Conservation (phyloP, 2,329 filamentous ascomycete genomes). For the Hypoxylon sp. region DNA sequence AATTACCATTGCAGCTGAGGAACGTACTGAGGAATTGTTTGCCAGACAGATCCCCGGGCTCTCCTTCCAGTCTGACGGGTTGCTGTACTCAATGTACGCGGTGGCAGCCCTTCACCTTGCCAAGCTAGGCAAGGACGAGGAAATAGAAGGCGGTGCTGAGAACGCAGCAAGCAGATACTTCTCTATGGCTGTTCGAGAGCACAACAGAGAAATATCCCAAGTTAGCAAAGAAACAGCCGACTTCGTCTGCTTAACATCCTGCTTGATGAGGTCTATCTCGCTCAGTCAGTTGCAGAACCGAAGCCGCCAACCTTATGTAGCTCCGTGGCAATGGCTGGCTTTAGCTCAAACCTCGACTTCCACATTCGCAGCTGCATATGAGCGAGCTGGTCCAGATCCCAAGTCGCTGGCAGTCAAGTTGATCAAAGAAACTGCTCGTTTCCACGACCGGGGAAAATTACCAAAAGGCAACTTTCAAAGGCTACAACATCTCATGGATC, state of each 20-base stretch:
- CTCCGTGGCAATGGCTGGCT: constrained; percentile 41
- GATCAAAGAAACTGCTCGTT: constrained; percentile 26
- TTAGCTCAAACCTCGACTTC: constrained; percentile 30
- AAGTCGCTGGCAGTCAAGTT: constrained; percentile 33
- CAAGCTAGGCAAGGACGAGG: constrained; percentile 27
- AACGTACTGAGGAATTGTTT: constrained; percentile 14
- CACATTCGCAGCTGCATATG: constrained; percentile 36
- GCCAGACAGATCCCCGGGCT: constrained; percentile 24
- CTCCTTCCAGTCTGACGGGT: constrained; percentile 35
- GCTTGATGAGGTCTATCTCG: constrained; percentile 28
- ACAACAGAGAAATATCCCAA: constrained; percentile 39
- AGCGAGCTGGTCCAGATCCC: constrained; percentile 32
- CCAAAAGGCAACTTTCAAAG: constrained; percentile 18
- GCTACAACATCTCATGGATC: constrained; percentile 35
- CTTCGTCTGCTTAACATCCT: constrained; percentile 38
- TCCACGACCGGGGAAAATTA: constrained; percentile 27
- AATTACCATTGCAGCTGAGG: constrained; percentile 31
- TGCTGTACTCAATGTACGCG: constrained; percentile 44
- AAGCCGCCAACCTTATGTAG: constrained; percentile 33
- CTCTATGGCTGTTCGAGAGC: constrained; percentile 45
- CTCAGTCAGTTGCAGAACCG: constrained; percentile 32
- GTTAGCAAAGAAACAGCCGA: constrained; percentile 38
- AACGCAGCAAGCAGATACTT: constrained; percentile 38
- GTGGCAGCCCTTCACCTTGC: constrained; percentile 39
- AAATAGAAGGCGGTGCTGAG: constrained; percentile 19